Evolutionary conservation across 2,329 filamentous ascomycete species (phyloP), one percentile per base, ranked within the genome.

Genomic region (Colletotrichum shisoi): DNA sequence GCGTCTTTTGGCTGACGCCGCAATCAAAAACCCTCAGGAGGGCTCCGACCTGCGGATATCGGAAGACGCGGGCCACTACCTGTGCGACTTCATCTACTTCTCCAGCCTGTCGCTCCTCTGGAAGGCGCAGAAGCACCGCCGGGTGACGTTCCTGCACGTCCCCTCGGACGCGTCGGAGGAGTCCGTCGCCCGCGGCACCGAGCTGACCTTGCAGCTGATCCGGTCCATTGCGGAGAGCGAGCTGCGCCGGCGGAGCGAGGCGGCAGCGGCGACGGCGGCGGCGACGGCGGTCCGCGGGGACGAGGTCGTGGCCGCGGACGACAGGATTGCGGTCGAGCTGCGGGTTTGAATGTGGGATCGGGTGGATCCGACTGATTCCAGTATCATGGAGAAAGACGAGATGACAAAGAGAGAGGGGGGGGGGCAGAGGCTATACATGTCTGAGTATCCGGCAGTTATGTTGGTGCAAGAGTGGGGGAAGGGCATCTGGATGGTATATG

Each of bases 31-130:
- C 27, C 7, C 27, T 8, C 62, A 80, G 81, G 72, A 76, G 49
- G 74, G 78, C 51, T 70, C 77, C 57, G 81, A 84, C 69, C 75
- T 88, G 8, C 83, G 86, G 39, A 79, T 91, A 45, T 92, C 89
- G 0, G 84, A 88, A 49, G 89, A 94, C 71, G 87, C 91, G 0
- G 91, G 91, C 3, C 84, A 84, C 21, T 94, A 90, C 75, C 81
- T 93, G 17, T 94, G 91, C 77, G 91, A 94, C 74, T 94, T 91
- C 73, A 92, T 91, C 71, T 92, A 90, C 76, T 93, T 88, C 77
- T 87, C 86, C 7, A 91, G 87, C 68, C 76, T 93, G 71, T 82
- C 89, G 21, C 79, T 87, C 65, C 77, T 87, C 42, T 80, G 79
- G 72, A 84, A 83, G 73, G 76, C 80, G 53, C 72, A 79, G 51